Base-by-base conservation (phyloP, 1,284 basidiomycete genomes). In the Ustilago xerochloae region DNA sequence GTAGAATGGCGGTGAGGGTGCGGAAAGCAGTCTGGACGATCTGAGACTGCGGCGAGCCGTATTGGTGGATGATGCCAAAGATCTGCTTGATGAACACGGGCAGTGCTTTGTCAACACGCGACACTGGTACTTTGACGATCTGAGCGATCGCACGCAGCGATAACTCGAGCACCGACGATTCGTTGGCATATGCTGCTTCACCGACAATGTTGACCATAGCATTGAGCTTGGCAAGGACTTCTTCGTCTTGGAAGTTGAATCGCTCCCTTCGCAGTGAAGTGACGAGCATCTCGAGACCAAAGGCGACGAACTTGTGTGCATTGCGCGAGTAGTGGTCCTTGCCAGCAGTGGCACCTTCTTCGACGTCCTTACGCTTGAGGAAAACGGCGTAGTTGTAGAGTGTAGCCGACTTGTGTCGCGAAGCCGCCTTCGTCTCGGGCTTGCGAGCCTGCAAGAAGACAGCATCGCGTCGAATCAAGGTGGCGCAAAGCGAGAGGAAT, bases 261-360 rank as follows among this genome's bases (percentile, higher is more conserved):
- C 91, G 91, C 71, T 90, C 91, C 12, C 93, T 89, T 35, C 92
- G 90, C 81, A 94, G 90, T 0, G 93, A 93, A 2, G 93, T 93
- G 75, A 92, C 90, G 79, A 99, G 92, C 12, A 99, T 87, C 66
- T 99, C 95, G 20, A 99, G 88, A 49, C 97, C 97, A 74, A 99
- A 94, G 2, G 90, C 89, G 48, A 98, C 90, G 78, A 99, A 99
- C 57, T 93, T 94, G 82, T 83, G 79, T 6, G 93, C 95, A 46
- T 83, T 63, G 79, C 82, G 77, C 78, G 77, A 61, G 84, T 62
- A 85, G 87, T 67, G 85, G 84, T 81, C 76, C 56, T 75, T 49
- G 80, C 80, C 75, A 81, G 85, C 50, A 36, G 59, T 43, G 1
- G 36, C 53, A 35, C 66, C 66, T 20, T 66, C 60, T 46, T 82